Evolutionary conservation across 163 green algal species (phyloP).

Genomic region (Volvox carteri): DNA sequence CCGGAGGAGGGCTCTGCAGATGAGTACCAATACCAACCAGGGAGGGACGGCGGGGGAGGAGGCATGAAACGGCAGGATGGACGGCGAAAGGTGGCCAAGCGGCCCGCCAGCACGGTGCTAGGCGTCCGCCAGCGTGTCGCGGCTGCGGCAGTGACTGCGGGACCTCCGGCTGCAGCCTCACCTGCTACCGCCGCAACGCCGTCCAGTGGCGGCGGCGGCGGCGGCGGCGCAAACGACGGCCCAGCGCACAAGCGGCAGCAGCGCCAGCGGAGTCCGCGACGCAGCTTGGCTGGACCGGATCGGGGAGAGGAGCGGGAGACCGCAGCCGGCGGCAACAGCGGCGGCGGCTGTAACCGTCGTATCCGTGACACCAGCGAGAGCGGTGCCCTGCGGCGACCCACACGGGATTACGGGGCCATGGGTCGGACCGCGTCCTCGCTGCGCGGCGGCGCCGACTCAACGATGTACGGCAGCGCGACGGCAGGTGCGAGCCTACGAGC

Average conservation of each 20-base stretch:
- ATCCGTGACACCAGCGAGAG: not conserved
- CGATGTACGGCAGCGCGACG: too few relatives aligned
- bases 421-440: not conserved
- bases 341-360: not conserved
- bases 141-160: not conserved
- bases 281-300: not conserved
- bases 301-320: not conserved
- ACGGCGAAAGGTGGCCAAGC: not conserved
- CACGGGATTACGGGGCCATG: not conserved
- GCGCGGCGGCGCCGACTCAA: too few relatives aligned
- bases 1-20: not conserved
- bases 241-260: not conserved
- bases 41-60: not conserved
- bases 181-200: not conserved
- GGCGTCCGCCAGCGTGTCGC: conserved; percentile 6
- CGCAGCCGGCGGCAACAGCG: not conserved
- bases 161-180: not conserved
- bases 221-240: not conserved
- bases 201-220: not conserved
- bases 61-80: not conserved
- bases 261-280: not conserved
- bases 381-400: not conserved
- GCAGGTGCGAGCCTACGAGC: not conserved
- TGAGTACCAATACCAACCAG: too few relatives aligned
- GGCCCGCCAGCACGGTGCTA: not conserved